These are phyloP conservation scores for bread wheat (Triticum aestivum) DNA, from an alignment of 176 grass and related monocot genomes.

Conservation along the genomic window IWGSC_CS_RefSeq_v2.1 NC_057807.1:451316768-451317267, in stretches of 20 bases:
- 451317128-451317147: conserved; percentile 30
- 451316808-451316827: conserved; percentile 79
- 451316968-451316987: conserved; percentile 79
- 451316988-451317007: conserved; percentile 69
- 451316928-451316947: conserved; percentile 36
- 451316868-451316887: not conserved
- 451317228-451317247: conserved; percentile 24
- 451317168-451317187: conserved; percentile 39
- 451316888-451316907: not conserved
- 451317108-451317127: conserved; percentile 37
- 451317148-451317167: conserved; percentile 56
- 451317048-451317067: conserved; percentile 6
- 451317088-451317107: conserved; percentile 70
- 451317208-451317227: conserved; percentile 28
- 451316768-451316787: conserved; percentile 70
- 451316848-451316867: not conserved
- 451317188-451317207: conserved; percentile 59
- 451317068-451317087: conserved; percentile 57
- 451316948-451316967: conserved; percentile 67
- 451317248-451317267: conserved; percentile 35
- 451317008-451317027: conserved; percentile 47
- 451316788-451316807: conserved; percentile 81
- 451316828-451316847: conserved; percentile 71
- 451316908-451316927: conserved; percentile 39
- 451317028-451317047: conserved; percentile 40